These are phyloP conservation scores for Oenanthe sinensis DNA, from an alignment of 129 eudicot species.

Conservation along the genomic window DNA sequence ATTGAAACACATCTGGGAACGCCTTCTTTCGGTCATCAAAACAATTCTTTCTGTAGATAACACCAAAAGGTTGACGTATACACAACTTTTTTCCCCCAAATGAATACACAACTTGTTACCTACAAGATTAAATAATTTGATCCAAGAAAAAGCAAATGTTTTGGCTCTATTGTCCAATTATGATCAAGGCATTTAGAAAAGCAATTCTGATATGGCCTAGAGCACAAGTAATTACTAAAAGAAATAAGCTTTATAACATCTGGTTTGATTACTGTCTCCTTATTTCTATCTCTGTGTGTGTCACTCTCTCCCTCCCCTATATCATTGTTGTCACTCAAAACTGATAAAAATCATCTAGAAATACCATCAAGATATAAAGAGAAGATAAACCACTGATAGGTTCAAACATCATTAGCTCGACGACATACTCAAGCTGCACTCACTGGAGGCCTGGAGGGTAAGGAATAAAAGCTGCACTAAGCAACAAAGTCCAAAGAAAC, in stretches of 20 bases:
- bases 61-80: not conserved
- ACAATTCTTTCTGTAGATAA: not conserved
- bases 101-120: too few relatives aligned
- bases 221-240: not conserved
- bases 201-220: not conserved
- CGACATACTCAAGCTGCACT: too few relatives aligned
- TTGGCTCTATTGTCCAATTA: not conserved
- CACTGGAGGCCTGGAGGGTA: too few relatives aligned
- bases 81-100: too few relatives aligned
- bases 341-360: too few relatives aligned
- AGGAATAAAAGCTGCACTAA: too few relatives aligned
- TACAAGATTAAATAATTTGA: not conserved
- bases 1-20: conserved; percentile 7
- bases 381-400: not conserved
- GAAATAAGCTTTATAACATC: too few relatives aligned
- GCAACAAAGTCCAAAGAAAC: too few relatives aligned
- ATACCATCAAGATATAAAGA: not conserved
- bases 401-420: not conserved
- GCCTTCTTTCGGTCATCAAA: not conserved
- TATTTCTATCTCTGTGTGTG: too few relatives aligned
- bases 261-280: too few relatives aligned
- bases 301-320: not conserved
- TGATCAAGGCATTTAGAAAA: not conserved
- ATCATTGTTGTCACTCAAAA: too few relatives aligned
- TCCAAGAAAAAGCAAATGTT: not conserved